phyloP scores from a whole-genome alignment of 768 basidiomycete species.

The Asterophora parasitica region DNA sequence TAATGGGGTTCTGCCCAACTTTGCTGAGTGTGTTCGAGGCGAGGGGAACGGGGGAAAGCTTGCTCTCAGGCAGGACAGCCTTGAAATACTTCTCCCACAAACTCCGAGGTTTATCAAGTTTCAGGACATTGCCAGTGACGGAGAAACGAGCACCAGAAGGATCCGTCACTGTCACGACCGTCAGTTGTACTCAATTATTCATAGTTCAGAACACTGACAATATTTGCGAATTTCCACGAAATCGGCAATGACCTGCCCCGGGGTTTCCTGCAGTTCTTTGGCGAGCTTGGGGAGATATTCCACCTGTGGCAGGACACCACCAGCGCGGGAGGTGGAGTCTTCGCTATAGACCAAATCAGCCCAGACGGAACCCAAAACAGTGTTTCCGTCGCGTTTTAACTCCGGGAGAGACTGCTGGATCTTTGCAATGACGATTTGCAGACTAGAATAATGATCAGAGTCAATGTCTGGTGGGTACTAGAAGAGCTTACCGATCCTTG shows the following conservation, averaged over 20 bases:
- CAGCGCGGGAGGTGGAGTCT: constrained; percentile 63
- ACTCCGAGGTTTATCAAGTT: constrained; percentile 64
- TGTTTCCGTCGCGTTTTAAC: constrained; percentile 83
- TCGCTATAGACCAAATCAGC: constrained; percentile 61
- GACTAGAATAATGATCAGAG: constrained; percentile 34
- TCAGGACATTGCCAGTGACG: constrained; percentile 82
- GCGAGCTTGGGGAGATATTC: constrained; percentile 77
- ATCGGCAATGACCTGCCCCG: constrained; percentile 65
- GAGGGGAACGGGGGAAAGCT: constrained; percentile 63
- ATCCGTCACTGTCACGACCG: constrained; percentile 58
- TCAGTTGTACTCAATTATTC: background rate
- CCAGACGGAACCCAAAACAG: constrained; percentile 71
- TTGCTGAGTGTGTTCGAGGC: constrained; percentile 66
- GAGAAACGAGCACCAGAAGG: constrained; percentile 84
- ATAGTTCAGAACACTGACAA: constrained; percentile 40
- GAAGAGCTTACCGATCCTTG: constrained; percentile 57
- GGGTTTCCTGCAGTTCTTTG: constrained; percentile 65
- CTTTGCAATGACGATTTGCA: constrained; percentile 83
- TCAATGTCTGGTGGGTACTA: background rate
- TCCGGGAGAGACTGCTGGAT: constrained; percentile 87
- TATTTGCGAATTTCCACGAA: constrained; percentile 69
- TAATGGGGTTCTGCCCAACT: constrained; percentile 67
- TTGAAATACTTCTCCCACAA: constrained; percentile 72
- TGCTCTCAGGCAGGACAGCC: constrained; percentile 43
- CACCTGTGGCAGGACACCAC: constrained; percentile 64